Percentiles rank a stretch among this genome's conserved stretches.
These are phyloP conservation scores for Termitomyces sp. DNA, from an alignment of 1,284 basidiomycete species.

Conservation along the genomic window DNA sequence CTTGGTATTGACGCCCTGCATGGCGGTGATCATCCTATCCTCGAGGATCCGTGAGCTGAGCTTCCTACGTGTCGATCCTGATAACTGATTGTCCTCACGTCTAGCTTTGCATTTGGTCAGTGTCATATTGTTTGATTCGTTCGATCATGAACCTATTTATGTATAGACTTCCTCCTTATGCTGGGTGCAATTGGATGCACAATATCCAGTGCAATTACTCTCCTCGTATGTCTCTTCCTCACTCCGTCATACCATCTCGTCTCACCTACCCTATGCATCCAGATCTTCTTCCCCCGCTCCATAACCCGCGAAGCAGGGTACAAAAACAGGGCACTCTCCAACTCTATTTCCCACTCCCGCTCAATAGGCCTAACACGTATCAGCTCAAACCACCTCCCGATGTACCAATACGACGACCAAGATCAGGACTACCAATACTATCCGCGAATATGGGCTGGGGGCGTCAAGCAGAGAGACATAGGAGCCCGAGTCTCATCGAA, in stretches of 20 bases:
- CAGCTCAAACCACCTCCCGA: background rate
- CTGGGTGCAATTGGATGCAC: conserved; percentile 65
- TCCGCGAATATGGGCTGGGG: background rate
- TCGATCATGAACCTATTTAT: background rate
- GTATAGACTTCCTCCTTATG: conserved; percentile 61
- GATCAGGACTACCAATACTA: background rate
- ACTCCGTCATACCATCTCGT: conserved; percentile 8
- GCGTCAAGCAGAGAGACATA: background rate
- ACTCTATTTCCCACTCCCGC: background rate
- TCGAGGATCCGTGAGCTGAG: conserved; percentile 48
- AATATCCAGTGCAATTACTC: conserved; percentile 68
- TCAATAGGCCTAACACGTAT: background rate
- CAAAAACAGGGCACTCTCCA: conserved; percentile 31
- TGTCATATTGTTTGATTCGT: conserved; percentile 1
- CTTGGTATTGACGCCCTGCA: conserved; percentile 57
- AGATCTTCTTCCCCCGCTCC: conserved; percentile 76
- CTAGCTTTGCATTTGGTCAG: conserved; percentile 50
- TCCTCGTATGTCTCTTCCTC: conserved; percentile 44
- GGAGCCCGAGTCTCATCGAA: background rate
- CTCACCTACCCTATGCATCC: background rate
- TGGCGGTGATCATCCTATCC: conserved; percentile 37
- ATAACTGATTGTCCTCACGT: background rate
- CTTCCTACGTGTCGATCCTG: background rate
- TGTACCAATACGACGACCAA: conserved; percentile 1
- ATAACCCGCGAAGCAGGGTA: conserved; percentile 59